Conservation (phyloP, 306 rosid genomes). For the Dalbergia cultrata region DNA sequence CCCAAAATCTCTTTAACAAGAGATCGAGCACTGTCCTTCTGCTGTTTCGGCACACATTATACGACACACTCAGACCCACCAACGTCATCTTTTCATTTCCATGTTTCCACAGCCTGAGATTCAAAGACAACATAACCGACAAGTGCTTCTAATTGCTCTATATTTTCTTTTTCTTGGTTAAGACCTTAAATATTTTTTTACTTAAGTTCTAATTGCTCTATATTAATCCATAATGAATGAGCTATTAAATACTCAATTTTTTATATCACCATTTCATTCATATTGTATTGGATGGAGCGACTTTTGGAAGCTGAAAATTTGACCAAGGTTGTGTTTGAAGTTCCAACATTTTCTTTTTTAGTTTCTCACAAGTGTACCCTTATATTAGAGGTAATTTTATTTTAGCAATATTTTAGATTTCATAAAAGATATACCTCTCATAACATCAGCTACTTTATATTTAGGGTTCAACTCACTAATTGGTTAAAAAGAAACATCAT, state of each 20-base stretch:
- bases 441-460: no score
- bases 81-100: not conserved
- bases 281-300: not conserved
- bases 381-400: no score
- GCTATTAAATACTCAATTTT: not conserved
- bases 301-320: no score
- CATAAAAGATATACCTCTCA: no score
- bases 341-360: not conserved
- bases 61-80: constrained; percentile 44
- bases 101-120: not conserved
- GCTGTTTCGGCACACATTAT: constrained; percentile 23
- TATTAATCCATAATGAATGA: not conserved
- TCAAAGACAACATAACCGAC: not conserved
- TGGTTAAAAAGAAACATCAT: no score
- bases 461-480: no score
- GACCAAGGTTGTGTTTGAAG: no score
- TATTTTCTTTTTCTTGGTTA: no score
- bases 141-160: not conserved
- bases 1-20: constrained; percentile 19
- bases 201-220: no score
- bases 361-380: not conserved
- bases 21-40: not conserved
- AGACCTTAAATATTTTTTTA: no score
- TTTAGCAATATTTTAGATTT: no score
- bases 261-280: not conserved